phyloP scores from a whole-genome alignment of 202 grass and related monocot genomes.

The Alloteropsis angusta region DNA sequence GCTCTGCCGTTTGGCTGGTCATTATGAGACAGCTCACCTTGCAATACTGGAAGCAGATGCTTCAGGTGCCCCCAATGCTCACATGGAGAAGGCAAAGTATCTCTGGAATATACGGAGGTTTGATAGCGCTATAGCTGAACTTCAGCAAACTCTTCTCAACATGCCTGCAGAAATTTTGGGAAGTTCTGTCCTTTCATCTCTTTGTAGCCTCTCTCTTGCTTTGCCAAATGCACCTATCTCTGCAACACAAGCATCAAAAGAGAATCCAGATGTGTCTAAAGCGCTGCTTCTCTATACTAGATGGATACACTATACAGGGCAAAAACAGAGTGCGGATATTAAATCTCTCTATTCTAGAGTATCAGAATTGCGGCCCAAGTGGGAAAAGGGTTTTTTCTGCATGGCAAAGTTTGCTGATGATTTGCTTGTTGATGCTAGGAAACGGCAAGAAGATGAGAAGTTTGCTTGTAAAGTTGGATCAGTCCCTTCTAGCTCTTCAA shows the following conservation, averaged over 20 bases:
- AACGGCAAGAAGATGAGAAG: conserved; percentile 81
- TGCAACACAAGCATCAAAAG: conserved; percentile 57
- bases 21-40: conserved; percentile 80
- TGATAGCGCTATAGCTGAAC: conserved; percentile 90
- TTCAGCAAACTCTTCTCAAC: conserved; percentile 85
- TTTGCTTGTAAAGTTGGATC: conserved; percentile 39
- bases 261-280: conserved; percentile 84
- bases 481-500: conserved; percentile 28
- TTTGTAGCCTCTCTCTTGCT: conserved; percentile 78
- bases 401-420: conserved; percentile 93
- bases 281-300: conserved; percentile 93
- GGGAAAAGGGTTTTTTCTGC: conserved; percentile 94
- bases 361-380: conserved; percentile 76
- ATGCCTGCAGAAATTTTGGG: conserved; percentile 74
- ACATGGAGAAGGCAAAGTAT: conserved; percentile 96
- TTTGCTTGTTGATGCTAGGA: conserved; percentile 91
- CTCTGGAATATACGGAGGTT: conserved; percentile 83
- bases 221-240: conserved; percentile 77
- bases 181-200: conserved; percentile 53
- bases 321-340: conserved; percentile 88
- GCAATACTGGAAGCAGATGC: conserved; percentile 92
- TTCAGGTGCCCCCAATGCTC: conserved; percentile 70
- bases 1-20: conserved; percentile 80
- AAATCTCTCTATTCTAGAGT: conserved; percentile 74
- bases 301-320: conserved; percentile 95